Evolutionary conservation across 495 filamentous ascomycete species (phyloP).

Genomic region (Neurospora pannonica): DNA sequence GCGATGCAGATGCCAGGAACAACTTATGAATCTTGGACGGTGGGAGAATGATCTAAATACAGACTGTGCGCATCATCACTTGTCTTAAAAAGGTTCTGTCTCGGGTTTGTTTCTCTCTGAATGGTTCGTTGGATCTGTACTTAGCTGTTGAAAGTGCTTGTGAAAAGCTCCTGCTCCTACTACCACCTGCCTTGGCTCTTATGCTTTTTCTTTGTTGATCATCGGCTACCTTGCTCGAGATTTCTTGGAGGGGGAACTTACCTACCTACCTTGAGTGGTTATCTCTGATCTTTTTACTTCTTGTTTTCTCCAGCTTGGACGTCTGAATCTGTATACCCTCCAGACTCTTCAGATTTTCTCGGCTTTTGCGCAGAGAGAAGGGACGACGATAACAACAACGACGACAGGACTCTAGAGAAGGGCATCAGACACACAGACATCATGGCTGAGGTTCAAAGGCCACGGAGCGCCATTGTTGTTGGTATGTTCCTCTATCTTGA

Average conservation of each 20-base stretch:
- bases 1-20: neutral
- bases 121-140: neutral
- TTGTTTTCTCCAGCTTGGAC: neutral
- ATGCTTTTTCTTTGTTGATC: neutral
- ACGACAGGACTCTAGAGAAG: neutral
- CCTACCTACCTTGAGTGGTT: neutral
- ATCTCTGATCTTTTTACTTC: neutral
- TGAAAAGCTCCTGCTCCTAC: neutral
- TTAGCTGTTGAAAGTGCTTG: neutral
- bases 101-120: neutral
- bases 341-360: neutral
- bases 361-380: neutral
- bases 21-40: neutral
- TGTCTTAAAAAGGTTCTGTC: neutral
- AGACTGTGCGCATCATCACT: neutral
- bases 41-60: neutral
- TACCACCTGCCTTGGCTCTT: neutral
- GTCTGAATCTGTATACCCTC: neutral
- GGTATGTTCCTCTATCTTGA: neutral
- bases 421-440: neutral
- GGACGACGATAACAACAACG: neutral
- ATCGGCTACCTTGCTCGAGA: neutral
- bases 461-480: conserved; percentile 6
- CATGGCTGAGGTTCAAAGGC: neutral
- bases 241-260: neutral